Evolutionary conservation across 495 filamentous ascomycete species (phyloP), one percentile per base, ranked within the genome.

Genomic region (Penicillium canariense): DNA sequence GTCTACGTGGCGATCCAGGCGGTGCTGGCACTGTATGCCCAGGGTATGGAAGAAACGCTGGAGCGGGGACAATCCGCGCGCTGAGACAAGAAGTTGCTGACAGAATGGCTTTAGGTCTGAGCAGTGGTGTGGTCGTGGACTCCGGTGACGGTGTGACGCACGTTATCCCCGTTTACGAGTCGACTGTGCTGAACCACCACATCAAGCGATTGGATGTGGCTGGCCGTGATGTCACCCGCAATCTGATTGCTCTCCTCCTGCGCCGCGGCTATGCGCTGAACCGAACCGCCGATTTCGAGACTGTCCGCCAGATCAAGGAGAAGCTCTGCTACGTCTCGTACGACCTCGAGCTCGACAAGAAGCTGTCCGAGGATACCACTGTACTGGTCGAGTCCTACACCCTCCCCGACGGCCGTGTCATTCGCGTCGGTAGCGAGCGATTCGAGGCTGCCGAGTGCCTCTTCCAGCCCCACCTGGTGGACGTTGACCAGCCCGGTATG

Each of bases 281-380:
- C 83, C 84, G 94, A 63, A 99, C 94, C 8, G 94, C 94, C 66
- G 94, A 99, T 69, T 99, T 99, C 70, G 94, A 99, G 76, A 99
- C 94, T 25, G 94, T 97, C 35, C 90, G 94, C 39, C 93, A 96
- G 71, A 97, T 99, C 75, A 99, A 99, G 77, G 94, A 99, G 79
- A 97, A 97, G 84, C 87, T 99, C 30, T 97, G 93, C 79, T 99
- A 99, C 73, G 92, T 99, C 53, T 96, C 91, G 4, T 99, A 97
- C 77, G 95, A 99, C 71, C 81, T 99, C 49, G 90, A 94, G 75
- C 80, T 97, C 39, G 94, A 99, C 80, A 88, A 97, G 73, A 84
- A 89, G 61, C 85, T 99, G 40, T 92, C 88, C 58, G 94, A 99
- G 74, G 95, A 99, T 65, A 99, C 94, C 15, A 99, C 94, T 9